Percentiles rank a stretch among this genome's conserved stretches.
phyloP scores from a whole-genome alignment of 495 filamentous ascomycete species.

The Podospora bellae-mahoneyi region DNA sequence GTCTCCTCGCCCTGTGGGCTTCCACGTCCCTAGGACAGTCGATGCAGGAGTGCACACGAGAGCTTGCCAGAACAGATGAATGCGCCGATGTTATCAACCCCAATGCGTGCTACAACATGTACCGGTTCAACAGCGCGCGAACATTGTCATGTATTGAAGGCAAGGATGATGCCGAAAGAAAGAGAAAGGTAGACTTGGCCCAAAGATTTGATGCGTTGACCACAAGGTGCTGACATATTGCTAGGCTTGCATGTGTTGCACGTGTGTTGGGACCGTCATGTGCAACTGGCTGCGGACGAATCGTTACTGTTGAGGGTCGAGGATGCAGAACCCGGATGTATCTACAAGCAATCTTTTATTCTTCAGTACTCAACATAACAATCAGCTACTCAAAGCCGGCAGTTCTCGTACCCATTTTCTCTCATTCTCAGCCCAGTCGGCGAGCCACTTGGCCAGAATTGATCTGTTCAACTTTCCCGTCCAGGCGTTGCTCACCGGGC shows the following conservation, averaged over 20 bases:
- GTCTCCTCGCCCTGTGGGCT: slow-evolving; percentile 27
- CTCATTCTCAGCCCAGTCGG: slow-evolving; percentile 4
- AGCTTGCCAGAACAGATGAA: slow-evolving; percentile 37
- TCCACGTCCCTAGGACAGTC: slow-evolving; percentile 29
- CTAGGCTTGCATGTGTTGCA: slow-evolving; percentile 41
- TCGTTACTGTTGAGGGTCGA: slow-evolving; percentile 21
- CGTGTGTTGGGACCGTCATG: slow-evolving; percentile 36
- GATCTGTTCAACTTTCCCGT: neutral
- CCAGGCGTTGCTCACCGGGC: neutral
- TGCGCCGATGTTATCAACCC: slow-evolving; percentile 44
- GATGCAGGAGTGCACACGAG: slow-evolving; percentile 32
- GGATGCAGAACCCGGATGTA: neutral
- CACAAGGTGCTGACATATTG: neutral
- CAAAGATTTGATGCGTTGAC: neutral
- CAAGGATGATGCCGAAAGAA: slow-evolving; percentile 32
- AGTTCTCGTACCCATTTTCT: slow-evolving; percentile 2
- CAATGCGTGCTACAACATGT: slow-evolving; percentile 47
- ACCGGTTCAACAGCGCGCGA: slow-evolving; percentile 31
- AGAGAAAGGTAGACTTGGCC: slow-evolving; percentile 28
- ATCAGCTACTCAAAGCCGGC: slow-evolving; percentile 4
- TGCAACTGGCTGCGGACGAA: slow-evolving; percentile 36
- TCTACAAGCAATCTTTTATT: neutral
- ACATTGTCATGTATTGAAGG: slow-evolving; percentile 43
- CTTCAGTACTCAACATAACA: neutral
- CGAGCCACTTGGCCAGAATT: slow-evolving; percentile 4